phyloP scores from a whole-genome alignment of 106 monocot species.

The Acanthochlamys bracteata region DNA sequence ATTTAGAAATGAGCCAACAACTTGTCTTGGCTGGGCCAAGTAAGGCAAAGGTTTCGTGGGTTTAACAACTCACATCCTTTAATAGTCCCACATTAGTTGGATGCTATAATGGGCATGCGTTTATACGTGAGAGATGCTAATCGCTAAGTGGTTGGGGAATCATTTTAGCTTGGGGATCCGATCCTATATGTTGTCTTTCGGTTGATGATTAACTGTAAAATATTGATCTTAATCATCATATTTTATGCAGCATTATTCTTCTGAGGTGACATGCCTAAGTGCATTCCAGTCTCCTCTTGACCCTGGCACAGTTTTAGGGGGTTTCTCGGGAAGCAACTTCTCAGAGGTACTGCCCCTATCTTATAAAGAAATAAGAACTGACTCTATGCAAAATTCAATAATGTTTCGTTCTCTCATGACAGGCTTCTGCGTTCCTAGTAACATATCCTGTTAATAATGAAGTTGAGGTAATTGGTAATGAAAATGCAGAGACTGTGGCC shows the following conservation, averaged over 20 bases:
- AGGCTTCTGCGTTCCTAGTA: slow-evolving; percentile 92
- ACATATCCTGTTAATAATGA: slow-evolving; percentile 98
- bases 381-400: not conserved
- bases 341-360: slow-evolving; percentile 50
- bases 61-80: no score
- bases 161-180: no score
- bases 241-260: slow-evolving; percentile 92
- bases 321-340: slow-evolving; percentile 81
- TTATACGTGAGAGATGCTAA: no score
- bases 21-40: no score
- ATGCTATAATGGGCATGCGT: no score
- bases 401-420: not conserved
- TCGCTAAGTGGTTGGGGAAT: no score
- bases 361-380: not conserved
- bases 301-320: slow-evolving; percentile 85
- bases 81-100: no score
- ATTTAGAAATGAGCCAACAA: no score
- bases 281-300: slow-evolving; percentile 92
- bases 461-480: slow-evolving; percentile 49
- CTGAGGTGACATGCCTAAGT: slow-evolving; percentile 73
- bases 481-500: slow-evolving; percentile 69
- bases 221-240: no score
- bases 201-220: no score
- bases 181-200: no score
- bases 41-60: no score